A percentile compares a stretch with the other conserved stretches of the same genome.
Evolutionary conservation across 2,329 filamentous ascomycete species (phyloP).

Genomic region (Scedosporium aurantiacum): DNA sequence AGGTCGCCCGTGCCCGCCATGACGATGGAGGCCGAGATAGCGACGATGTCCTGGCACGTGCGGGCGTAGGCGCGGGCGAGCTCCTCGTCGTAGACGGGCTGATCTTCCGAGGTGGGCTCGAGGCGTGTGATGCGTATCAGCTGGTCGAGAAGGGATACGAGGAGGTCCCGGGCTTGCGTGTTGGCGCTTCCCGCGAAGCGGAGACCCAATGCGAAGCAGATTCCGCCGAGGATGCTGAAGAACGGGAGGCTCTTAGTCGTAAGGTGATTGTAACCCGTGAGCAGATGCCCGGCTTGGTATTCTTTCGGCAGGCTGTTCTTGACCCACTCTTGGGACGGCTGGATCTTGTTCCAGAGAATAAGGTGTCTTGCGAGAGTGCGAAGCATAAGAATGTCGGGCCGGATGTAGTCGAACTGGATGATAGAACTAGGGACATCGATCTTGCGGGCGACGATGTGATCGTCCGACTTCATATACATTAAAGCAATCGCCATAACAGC

Average conservation of each 20-base stretch:
- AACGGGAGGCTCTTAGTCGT: constrained; percentile 80
- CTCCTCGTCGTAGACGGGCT: constrained; percentile 64
- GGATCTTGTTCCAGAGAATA: constrained; percentile 83
- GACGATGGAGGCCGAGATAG: constrained; percentile 71
- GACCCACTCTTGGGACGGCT: constrained; percentile 65
- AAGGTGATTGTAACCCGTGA: constrained; percentile 50
- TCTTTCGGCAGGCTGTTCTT: constrained; percentile 57
- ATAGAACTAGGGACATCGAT: constrained; percentile 85
- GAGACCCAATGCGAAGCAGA: constrained; percentile 71
- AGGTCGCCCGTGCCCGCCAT: constrained; percentile 96
- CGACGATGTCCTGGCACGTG: constrained; percentile 83
- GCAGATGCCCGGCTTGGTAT: constrained; percentile 51
- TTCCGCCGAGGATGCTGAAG: constrained; percentile 80
- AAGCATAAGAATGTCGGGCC: constrained; percentile 83
- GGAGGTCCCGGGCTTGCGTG: constrained; percentile 60
- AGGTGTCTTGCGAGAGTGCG: constrained; percentile 82
- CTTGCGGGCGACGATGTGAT: constrained; percentile 76
- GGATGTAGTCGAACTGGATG: constrained; percentile 88
- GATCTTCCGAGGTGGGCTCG: constrained; percentile 14
- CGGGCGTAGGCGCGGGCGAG: constrained; percentile 72
- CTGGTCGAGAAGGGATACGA: constrained; percentile 76
- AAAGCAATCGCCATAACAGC: constrained; percentile 82
- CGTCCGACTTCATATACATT: constrained; percentile 95
- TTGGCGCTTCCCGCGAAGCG: constrained; percentile 66
- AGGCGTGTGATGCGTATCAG: constrained; percentile 64